Evolutionary conservation across 371 early-diverging fungal genomes (phyloP), one percentile per base, ranked within the genome.

Genomic region (Rhizopus sp.): DNA sequence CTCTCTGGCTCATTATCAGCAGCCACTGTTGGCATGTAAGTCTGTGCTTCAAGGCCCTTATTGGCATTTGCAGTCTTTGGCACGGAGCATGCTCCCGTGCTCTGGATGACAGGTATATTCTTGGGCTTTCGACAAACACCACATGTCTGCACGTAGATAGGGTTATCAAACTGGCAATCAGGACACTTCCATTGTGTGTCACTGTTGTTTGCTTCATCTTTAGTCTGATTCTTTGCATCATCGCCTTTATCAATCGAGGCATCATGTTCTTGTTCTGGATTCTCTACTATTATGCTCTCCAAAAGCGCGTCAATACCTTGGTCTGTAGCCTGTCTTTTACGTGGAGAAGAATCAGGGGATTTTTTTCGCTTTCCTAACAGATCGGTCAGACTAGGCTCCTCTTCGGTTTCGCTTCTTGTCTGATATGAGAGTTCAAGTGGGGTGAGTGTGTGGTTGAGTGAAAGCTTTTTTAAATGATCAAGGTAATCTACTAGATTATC

Each of bases 111-210:
- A 15, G 15, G 35, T 10, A n/a, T 0, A 35, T 53, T 44, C 49
- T 41, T 56, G 3, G 29, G 60, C 12, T 30, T 23, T 23, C 23
- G 60, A 46, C 68, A 68, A 1, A 63, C 16, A 7, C 56, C 60
- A 37, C 68, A 68, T 13, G 54, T 50, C 39, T 52, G 57, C 5
- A 63, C 15, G 16, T 41, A 48, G 4, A 23, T 12, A 37, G 23
- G 13, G 12, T 67, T 63, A 12, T 12, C 5, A 38, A 53, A 63
- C 5, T 49, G 31, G 30, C 68, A 67, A 13, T 57, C 16, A 13
- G 33, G 13, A 17, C 68, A 67, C 48, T 52, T 12, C 68, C 68
- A 67, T 33, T 51, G 39, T 17, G 7, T 8, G 7, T 23, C 35
- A 12, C 13, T 10, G 17, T 52, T 38, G 29, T 17, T 17, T 13